These are phyloP conservation scores for Euphorbia schlechtendalii DNA, from an alignment of 441 rosid genomes.

Conservation along the genomic window DNA sequence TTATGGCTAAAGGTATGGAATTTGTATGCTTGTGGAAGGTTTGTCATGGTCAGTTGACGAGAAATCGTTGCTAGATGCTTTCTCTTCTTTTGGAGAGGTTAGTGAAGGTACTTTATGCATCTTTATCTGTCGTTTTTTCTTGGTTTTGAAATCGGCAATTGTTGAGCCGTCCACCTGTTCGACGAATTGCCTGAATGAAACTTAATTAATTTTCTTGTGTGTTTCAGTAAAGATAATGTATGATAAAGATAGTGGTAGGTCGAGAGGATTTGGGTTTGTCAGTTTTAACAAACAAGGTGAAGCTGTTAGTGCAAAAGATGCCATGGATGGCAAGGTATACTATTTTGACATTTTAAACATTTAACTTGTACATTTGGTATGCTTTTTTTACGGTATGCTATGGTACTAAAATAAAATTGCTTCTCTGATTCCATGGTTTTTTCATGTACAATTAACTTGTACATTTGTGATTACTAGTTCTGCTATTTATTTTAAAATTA, in stretches of 20 bases:
- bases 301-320: conserved; percentile 64
- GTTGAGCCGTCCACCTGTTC: conserved; percentile 33
- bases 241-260: conserved; percentile 66
- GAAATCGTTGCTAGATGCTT: conserved; percentile 64
- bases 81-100: conserved; percentile 68
- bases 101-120: conserved; percentile 43
- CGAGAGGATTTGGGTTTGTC: conserved; percentile 86
- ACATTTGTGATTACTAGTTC: too few species aligned
- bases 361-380: too few species aligned
- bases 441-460: too few species aligned
- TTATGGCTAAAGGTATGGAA: neutral
- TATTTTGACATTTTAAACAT: too few species aligned
- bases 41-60: conserved; percentile 81
- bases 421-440: too few species aligned
- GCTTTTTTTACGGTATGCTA: too few species aligned
- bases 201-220: neutral
- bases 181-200: conserved; percentile 44
- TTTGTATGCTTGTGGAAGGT: conserved; percentile 37
- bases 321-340: conserved; percentile 78
- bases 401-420: too few species aligned
- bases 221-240: conserved; percentile 63
- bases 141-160: neutral
- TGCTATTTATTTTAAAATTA: too few species aligned
- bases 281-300: conserved; percentile 47
- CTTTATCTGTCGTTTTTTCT: neutral